Base-by-base conservation (phyloP, 192 early-diverging fungal species). In the Obelidium mucronatum region DNA sequence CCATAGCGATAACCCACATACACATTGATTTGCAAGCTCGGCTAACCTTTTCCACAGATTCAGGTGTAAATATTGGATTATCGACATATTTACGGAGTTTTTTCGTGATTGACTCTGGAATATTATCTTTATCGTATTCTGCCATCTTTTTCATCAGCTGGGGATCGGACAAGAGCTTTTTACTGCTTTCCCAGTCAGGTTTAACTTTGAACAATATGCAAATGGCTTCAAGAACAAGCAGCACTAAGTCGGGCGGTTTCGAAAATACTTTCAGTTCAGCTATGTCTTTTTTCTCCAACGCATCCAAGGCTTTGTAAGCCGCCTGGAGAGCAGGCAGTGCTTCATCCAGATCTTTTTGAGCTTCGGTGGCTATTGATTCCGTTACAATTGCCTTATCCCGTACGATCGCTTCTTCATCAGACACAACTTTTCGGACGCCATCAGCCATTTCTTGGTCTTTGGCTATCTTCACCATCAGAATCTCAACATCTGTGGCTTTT, bases 1-100 rank as follows among this genome's bases (percentile, higher is more conserved):
- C 88, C 85, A 89, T 86, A 0, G 88, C 88, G 71, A 89, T 83
- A 35, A 85, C 88, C 88, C 88, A 89, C 88, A 89, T 89, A 65
- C 81, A 85, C 82, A 89, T 86, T 63, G 84, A 86, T 61, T 87
- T 87, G 58, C 86, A 88, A 3, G 88, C 88, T 58, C 78, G 85
- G 19, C 84, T 85, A 1, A 87, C 86, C 34, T 81, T 78, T 65
- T 88, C 88, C 0, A 89, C 85, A 17, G 86, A 78, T 44, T 89
- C 88, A 1, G 88, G 81, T 28, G 75, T 89, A 67, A 89, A 89
- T 19, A 66, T 78, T 19, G 88, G 88, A 63, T 82, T 89, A 53
- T 89, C 86, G 55, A 86, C 86, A 66, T 89, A 89, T 61, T 89
- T 89, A 28, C 82, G 70, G 33, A 89, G 76, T 74, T 89, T 89